phyloP scores from a whole-genome alignment of 1,284 basidiomycete genomes.

The Moniliella sp. region DNA sequence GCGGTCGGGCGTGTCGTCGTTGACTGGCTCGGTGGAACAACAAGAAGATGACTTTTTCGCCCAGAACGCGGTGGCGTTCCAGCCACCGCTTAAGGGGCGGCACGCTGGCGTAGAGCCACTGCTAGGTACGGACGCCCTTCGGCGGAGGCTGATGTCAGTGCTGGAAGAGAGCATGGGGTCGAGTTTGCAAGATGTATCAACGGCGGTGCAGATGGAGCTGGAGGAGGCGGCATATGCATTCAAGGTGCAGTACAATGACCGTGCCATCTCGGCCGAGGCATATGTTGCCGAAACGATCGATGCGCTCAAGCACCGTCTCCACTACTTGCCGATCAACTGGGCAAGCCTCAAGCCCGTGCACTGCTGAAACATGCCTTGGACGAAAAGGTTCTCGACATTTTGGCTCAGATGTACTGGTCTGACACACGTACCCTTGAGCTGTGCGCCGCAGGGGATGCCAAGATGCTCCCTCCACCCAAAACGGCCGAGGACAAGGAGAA shows the following conservation, averaged over 20 bases:
- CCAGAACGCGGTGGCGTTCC: constrained; percentile 49
- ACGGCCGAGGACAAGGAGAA: constrained; percentile 53
- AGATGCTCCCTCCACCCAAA: too few species aligned
- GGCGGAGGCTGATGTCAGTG: constrained; percentile 76
- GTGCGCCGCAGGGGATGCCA: too few species aligned
- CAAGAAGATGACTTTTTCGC: constrained; percentile 66
- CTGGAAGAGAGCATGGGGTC: constrained; percentile 90
- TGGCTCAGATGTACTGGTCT: constrained; percentile 90
- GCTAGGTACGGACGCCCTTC: constrained; percentile 72
- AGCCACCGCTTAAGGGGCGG: constrained; percentile 35
- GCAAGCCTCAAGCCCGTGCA: constrained; percentile 63
- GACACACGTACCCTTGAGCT: constrained; percentile 62
- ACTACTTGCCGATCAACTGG: constrained; percentile 65
- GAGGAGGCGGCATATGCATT: constrained; percentile 95
- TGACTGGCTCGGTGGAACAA: constrained; percentile 42
- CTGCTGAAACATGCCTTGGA: constrained; percentile 82
- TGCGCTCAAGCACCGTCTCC: constrained; percentile 69
- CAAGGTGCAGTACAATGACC: constrained; percentile 98
- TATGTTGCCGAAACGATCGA: constrained; percentile 96
- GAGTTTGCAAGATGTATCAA: constrained; percentile 78
- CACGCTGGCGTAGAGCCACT: constrained; percentile 40
- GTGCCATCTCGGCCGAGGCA: constrained; percentile 74
- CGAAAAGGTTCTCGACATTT: constrained; percentile 83
- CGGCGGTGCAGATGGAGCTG: constrained; percentile 82
- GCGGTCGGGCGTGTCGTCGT: constrained; percentile 22